phyloP scores from a whole-genome alignment of 2,329 filamentous ascomycete genomes.

The Fusarium sp. region DNA sequence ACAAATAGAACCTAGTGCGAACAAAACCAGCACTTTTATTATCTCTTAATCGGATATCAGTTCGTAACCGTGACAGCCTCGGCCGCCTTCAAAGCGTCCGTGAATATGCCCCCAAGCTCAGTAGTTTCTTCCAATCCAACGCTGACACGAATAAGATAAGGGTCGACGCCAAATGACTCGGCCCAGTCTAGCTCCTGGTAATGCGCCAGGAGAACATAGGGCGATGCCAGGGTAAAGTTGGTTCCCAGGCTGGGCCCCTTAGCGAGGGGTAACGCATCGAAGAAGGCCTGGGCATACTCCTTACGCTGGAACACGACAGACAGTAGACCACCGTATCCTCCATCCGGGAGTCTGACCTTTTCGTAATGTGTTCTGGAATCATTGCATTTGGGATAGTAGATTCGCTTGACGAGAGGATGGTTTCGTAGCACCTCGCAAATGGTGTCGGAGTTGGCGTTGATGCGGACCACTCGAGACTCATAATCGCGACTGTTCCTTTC shows the following conservation, averaged over 20 bases:
- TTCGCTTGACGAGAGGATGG: constrained; percentile 73
- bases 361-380: constrained; percentile 80
- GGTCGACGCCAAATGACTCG: constrained; percentile 81
- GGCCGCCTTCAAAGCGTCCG: constrained; percentile 74
- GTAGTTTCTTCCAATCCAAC: constrained; percentile 86
- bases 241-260: constrained; percentile 96
- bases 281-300: constrained; percentile 81
- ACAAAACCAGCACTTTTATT: constrained; percentile 10
- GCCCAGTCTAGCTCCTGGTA: constrained; percentile 95
- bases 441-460: constrained; percentile 86
- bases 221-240: constrained; percentile 93
- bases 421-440: constrained; percentile 77
- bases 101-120: constrained; percentile 72
- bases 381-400: constrained; percentile 89
- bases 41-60: constrained; percentile 1
- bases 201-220: constrained; percentile 92
- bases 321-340: constrained; percentile 90
- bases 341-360: constrained; percentile 74
- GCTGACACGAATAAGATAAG: constrained; percentile 84
- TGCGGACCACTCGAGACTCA: constrained; percentile 80
- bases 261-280: constrained; percentile 84
- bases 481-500: constrained; percentile 97
- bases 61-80: constrained; percentile 41
- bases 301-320: constrained; percentile 82
- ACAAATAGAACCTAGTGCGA: constrained; percentile 9